A percentile compares a stretch with the other conserved stretches of the same genome.
Evolutionary conservation across 1,284 basidiomycete genomes (phyloP).

Genomic region (Ceratobasidium sp.): DNA sequence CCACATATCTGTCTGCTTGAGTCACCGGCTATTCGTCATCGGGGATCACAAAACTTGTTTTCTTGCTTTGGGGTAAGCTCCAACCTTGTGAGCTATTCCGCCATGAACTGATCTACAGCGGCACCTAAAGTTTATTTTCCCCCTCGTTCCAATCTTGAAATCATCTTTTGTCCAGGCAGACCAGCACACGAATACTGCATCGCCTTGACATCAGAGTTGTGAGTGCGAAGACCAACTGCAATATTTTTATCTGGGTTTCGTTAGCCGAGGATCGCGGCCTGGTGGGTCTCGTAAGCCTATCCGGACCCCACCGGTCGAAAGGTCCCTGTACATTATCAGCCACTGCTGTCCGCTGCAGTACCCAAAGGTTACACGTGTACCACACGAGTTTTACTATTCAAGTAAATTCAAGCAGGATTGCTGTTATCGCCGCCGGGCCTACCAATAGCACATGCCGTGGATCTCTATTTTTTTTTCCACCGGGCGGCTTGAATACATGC

Average conservation of each 20-base stretch:
- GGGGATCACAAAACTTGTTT: conserved; percentile 2
- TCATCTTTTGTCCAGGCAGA: conserved; percentile 19
- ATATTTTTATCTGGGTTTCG: conserved; percentile 5
- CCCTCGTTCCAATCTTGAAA: conserved; percentile 16
- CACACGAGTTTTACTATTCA: conserved; percentile 33
- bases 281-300: conserved; percentile 6
- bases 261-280: conserved; percentile 18
- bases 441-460: conserved; percentile 8
- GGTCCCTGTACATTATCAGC: conserved; percentile 17
- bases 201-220: background rate
- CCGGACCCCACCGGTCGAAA: conserved; percentile 20
- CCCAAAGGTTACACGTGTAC: conserved; percentile 33
- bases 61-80: conserved; percentile 5
- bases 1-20: conserved; percentile 24
- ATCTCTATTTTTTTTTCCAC: conserved; percentile 1
- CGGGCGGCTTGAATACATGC: background rate
- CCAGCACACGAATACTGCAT: background rate
- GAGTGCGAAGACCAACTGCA: background rate
- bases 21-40: conserved; percentile 21
- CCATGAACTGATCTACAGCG: conserved; percentile 23
- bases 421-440: conserved; percentile 42
- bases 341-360: conserved; percentile 7
- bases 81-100: background rate
- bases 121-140: background rate
- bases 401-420: conserved; percentile 28